Conservation (phyloP, 2,329 filamentous ascomycete genomes). For the Plenodomus tracheiphilus region DNA sequence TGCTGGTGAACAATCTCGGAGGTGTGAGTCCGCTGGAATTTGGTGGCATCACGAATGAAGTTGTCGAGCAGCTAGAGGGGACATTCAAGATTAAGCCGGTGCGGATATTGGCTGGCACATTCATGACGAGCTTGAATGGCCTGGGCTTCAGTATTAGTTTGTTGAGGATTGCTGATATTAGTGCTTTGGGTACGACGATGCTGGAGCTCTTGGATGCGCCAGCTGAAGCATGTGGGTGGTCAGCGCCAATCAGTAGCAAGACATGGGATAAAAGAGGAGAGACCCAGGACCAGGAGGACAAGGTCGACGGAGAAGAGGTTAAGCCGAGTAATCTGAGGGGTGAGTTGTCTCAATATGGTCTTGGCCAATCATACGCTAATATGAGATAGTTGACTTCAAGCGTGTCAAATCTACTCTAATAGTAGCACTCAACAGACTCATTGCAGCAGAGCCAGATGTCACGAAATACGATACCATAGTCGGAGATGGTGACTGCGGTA, state of each 20-base stretch:
- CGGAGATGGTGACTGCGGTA: slow-evolving; percentile 88
- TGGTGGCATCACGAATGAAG: slow-evolving; percentile 71
- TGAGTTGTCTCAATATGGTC: slow-evolving; percentile 35
- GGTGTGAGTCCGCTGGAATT: slow-evolving; percentile 73
- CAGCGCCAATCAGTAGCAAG: slow-evolving; percentile 59
- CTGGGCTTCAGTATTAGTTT: slow-evolving; percentile 72
- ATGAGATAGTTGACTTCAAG: slow-evolving; percentile 53
- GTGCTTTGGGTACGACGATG: slow-evolving; percentile 62
- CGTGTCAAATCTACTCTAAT: slow-evolving; percentile 57
- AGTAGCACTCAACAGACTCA: slow-evolving; percentile 62
- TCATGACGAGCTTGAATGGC: slow-evolving; percentile 73
- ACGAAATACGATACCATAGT: slow-evolving; percentile 77
- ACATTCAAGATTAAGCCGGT: slow-evolving; percentile 64
- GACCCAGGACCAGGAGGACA: slow-evolving; percentile 47
- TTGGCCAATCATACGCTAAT: slow-evolving; percentile 9
- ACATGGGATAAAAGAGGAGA: slow-evolving; percentile 61
- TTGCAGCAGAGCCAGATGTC: slow-evolving; percentile 66
- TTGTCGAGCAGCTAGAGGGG: slow-evolving; percentile 62
- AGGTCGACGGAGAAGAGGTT: slow-evolving; percentile 47
- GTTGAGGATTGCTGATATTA: slow-evolving; percentile 65
- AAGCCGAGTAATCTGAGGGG: slow-evolving; percentile 58
- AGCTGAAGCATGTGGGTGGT: slow-evolving; percentile 69
- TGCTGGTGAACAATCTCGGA: slow-evolving; percentile 76
- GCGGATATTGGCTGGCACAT: slow-evolving; percentile 66
- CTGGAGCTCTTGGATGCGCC: slow-evolving; percentile 70